Base-by-base conservation (phyloP, 1,284 basidiomycete genomes). In the Trichosporon asahii region DNA sequence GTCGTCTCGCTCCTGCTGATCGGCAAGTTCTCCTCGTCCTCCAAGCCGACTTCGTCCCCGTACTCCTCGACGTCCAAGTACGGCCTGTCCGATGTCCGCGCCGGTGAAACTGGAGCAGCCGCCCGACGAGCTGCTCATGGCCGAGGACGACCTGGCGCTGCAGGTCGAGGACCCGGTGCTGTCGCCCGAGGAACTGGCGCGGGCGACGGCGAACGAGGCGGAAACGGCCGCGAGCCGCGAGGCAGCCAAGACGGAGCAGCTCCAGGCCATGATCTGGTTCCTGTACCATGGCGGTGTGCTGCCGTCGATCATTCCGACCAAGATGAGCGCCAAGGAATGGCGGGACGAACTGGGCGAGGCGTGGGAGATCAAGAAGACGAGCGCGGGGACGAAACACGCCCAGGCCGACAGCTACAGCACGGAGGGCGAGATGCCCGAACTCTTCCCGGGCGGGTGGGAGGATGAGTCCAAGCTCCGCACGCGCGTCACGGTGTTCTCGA, bases 261-360 rank as follows among this genome's bases (percentile, higher is more conserved):
- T 82, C 25, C 70, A 73, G 2, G 72, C 79, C 1, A 70, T 84
- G 31, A 68, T 80, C 7, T 80, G 78, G 76, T 84, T 78, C 77
- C 57, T 84, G 29, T 75, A 77, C 3, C 75, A 79, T 66, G 79
- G 78, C 14, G 82, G 82, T 18, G 66, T 77, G 27, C 70, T 84
- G 37, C 76, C 79, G 1, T 65, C 73, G 49, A 46, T 44, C 0
- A 67, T 73, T 14, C 33, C 81, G 18, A 69, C 66, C 25, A 76
- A 78, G 61, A 72, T 78, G 9, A 75, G 75, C 11, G 76, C 72
- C 18, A 72, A 73, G 46, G 80, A 64, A 5, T 76, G 75, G 75
- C 60, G 64, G 60, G 25, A 53, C 15, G 55, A 69, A 15, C 63
- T 72, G 15, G 74, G 72, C n/a, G 44, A 69, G 8, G 60, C 57